Conservation (phyloP, 2,329 filamentous ascomycete genomes). For the Talaromyces sp. region DNA sequence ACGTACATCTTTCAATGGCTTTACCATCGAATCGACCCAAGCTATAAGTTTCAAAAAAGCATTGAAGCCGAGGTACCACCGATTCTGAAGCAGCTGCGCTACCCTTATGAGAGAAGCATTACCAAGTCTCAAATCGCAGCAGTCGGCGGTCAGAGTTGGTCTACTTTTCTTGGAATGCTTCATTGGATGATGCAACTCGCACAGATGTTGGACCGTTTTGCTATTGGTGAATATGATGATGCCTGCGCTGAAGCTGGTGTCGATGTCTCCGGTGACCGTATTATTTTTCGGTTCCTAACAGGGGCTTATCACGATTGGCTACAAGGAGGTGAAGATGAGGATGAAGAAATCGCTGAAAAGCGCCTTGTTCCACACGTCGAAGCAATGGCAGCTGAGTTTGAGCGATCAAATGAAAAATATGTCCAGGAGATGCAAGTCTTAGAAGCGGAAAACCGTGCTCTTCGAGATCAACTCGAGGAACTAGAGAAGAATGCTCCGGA, state of each 20-base stretch:
- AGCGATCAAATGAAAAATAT: conserved; percentile 77
- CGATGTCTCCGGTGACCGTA: conserved; percentile 82
- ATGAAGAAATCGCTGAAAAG: conserved; percentile 74
- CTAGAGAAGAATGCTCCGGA: conserved; percentile 82
- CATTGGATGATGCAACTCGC: conserved; percentile 99
- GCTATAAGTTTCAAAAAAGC: conserved; percentile 85
- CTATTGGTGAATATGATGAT: conserved; percentile 74
- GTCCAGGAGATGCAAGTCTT: conserved; percentile 76
- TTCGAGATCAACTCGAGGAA: conserved; percentile 82
- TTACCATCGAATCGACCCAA: conserved; percentile 91
- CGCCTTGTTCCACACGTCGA: conserved; percentile 79
- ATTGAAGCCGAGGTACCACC: conserved; percentile 94
- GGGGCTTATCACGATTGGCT: conserved; percentile 92
- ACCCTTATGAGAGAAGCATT: conserved; percentile 91
- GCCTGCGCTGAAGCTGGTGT: conserved; percentile 82
- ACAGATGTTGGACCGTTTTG: conserved; percentile 85
- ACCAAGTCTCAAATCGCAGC: conserved; percentile 94
- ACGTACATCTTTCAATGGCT: conserved; percentile 97
- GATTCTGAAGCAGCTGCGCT: conserved; percentile 85
- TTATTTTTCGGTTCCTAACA: conserved; percentile 89
- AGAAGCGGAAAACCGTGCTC: conserved; percentile 75
- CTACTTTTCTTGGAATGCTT: conserved; percentile 83
- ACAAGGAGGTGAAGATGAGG: conserved; percentile 81
- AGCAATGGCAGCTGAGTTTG: conserved; percentile 82
- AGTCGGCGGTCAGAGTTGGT: conserved; percentile 96